These are phyloP conservation scores for Serendipita vermifera DNA, from an alignment of 768 basidiomycete species.

Conservation along the genomic window DNA sequence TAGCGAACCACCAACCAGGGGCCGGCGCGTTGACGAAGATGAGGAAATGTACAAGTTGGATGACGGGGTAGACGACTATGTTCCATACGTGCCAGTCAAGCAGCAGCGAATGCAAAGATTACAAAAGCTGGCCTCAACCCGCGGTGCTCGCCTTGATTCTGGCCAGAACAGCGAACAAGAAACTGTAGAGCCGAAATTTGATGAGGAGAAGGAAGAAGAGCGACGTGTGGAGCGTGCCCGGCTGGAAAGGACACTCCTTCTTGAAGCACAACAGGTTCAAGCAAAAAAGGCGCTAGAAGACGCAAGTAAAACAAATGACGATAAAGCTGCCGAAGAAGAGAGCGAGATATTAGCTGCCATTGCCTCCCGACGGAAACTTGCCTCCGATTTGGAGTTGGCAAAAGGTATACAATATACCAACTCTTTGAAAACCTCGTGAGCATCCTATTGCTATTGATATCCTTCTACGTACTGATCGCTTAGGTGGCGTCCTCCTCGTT, in stretches of 20 bases:
- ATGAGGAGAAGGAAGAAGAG: slow-evolving; percentile 72
- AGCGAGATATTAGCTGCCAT: slow-evolving; percentile 87
- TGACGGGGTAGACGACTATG: slow-evolving; percentile 40
- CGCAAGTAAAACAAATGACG: slow-evolving; percentile 73
- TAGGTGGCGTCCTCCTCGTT: slow-evolving; percentile 83
- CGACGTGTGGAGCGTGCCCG: slow-evolving; percentile 55
- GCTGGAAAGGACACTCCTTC: slow-evolving; percentile 72
- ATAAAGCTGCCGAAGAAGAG: slow-evolving; percentile 79
- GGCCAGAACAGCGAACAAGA: slow-evolving; percentile 44
- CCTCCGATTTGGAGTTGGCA: slow-evolving; percentile 85
- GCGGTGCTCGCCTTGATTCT: slow-evolving; percentile 38
- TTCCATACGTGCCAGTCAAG: slow-evolving; percentile 77
- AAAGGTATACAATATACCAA: slow-evolving; percentile 88
- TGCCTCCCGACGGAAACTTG: slow-evolving; percentile 78
- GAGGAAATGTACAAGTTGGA: slow-evolving; percentile 3
- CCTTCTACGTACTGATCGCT: neutral
- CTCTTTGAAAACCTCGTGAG: slow-evolving; percentile 66
- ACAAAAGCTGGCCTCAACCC: slow-evolving; percentile 55
- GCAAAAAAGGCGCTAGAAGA: slow-evolving; percentile 72
- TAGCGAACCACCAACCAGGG: neutral
- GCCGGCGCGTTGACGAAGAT: neutral
- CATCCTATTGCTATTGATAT: slow-evolving; percentile 12
- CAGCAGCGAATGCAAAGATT: slow-evolving; percentile 74
- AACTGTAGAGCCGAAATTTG: slow-evolving; percentile 39
- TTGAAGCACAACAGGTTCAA: slow-evolving; percentile 95